A percentile compares a stretch with the other conserved stretches of the same genome.
Evolutionary conservation across 495 filamentous ascomycete genomes (phyloP).

Genomic region (Penicillium robsamsonii): DNA sequence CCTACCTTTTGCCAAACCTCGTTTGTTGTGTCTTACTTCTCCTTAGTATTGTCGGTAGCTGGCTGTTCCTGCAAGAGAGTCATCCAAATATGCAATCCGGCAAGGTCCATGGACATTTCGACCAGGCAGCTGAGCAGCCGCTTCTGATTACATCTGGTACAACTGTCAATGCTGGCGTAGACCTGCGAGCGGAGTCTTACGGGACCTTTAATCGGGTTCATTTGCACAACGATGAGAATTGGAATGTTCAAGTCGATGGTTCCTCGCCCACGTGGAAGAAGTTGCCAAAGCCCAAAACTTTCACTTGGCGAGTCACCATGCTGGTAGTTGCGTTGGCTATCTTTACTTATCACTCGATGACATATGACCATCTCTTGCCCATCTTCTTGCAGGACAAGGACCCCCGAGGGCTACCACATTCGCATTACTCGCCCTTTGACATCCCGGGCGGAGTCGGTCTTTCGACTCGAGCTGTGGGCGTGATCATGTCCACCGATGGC

Average conservation of each 20-base stretch:
- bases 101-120: slow-evolving; percentile 43
- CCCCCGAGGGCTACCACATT: slow-evolving; percentile 22
- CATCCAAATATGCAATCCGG: slow-evolving; percentile 74
- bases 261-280: slow-evolving; percentile 34
- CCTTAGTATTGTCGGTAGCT: slow-evolving; percentile 70
- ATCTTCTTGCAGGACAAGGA: slow-evolving; percentile 79
- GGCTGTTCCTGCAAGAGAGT: slow-evolving; percentile 72
- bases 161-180: slow-evolving; percentile 65
- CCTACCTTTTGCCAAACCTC: slow-evolving; percentile 80
- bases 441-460: slow-evolving; percentile 75
- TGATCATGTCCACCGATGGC: slow-evolving; percentile 79
- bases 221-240: slow-evolving; percentile 47
- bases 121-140: slow-evolving; percentile 63
- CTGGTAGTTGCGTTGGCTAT: slow-evolving; percentile 72
- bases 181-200: slow-evolving; percentile 72
- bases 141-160: slow-evolving; percentile 69
- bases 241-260: slow-evolving; percentile 49
- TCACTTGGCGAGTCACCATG: slow-evolving; percentile 64
- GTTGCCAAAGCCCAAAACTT: slow-evolving; percentile 47
- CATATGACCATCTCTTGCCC: slow-evolving; percentile 78
- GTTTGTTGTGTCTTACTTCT: slow-evolving; percentile 71
- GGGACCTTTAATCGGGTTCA: slow-evolving; percentile 68
- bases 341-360: slow-evolving; percentile 87
- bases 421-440: slow-evolving; percentile 44
- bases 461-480: slow-evolving; percentile 66